A percentile compares a stretch with the other conserved stretches of the same genome.
Conservation (phyloP, 176 grass and related monocot genomes). For the Triticum aestivum region IWGSC_CS_RefSeq_v2.1 NC_057797.1:58143450-58143949, state of each 20-base stretch:
- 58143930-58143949: too few relatives aligned
- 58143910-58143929: too few relatives aligned
- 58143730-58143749: not conserved
- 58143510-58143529: slow-evolving; percentile 83
- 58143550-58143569: not conserved
- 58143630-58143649: too few relatives aligned
- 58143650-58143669: not conserved
- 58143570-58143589: not conserved
- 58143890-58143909: too few relatives aligned
- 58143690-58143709: not conserved
- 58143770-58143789: slow-evolving; percentile 12
- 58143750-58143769: not conserved
- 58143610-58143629: not conserved
- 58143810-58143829: slow-evolving; percentile 18
- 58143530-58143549: slow-evolving; percentile 46
- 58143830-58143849: not conserved
- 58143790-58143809: not conserved
- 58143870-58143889: too few relatives aligned
- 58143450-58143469: slow-evolving; percentile 76
- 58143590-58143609: not conserved
- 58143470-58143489: slow-evolving; percentile 97
- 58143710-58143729: slow-evolving; percentile 6
- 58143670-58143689: not conserved
- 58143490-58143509: slow-evolving; percentile 95
- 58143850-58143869: not conserved